Percentiles rank a stretch among this genome's conserved stretches.
These are phyloP conservation scores for Acanthamoeba triangularis DNA, from an alignment of 208 protist genomes.

Conservation along the genomic window DNA sequence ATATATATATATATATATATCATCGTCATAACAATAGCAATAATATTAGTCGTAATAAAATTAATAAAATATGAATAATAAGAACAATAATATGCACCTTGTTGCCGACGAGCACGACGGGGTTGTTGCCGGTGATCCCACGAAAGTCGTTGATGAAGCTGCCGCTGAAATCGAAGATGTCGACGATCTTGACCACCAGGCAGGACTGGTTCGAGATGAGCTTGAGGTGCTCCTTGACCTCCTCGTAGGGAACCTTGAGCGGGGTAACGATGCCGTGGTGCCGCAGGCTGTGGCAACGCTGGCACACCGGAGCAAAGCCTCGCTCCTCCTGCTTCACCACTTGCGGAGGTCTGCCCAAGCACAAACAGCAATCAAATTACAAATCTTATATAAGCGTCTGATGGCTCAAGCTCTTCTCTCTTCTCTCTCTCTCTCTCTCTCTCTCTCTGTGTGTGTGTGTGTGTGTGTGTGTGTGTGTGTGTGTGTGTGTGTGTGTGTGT, in stretches of 20 bases:
- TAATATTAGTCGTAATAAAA: background rate
- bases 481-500: background rate
- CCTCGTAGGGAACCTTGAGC: constrained; percentile 77
- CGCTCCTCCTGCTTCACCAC: constrained; percentile 25
- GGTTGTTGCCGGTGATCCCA: constrained; percentile 78
- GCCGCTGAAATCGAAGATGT: constrained; percentile 84
- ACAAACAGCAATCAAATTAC: background rate
- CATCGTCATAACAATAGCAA: background rate
- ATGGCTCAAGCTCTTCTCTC: no score
- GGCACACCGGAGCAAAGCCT: constrained; percentile 53
- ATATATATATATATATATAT: background rate
- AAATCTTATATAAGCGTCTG: no score
- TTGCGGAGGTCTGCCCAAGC: background rate
- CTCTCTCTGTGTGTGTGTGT: background rate
- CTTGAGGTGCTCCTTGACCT: constrained; percentile 75
- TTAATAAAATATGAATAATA: constrained; percentile 37
- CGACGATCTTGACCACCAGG: constrained; percentile 82
- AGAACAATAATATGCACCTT: constrained; percentile 49
- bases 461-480: no score
- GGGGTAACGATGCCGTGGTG: constrained; percentile 78
- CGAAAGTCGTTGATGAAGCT: constrained; percentile 81
- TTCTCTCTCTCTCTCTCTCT: background rate
- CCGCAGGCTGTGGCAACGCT: constrained; percentile 81
- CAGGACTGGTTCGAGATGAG: constrained; percentile 75
- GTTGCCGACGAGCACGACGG: constrained; percentile 79